Evolutionary conservation across 1,284 basidiomycete genomes (phyloP).

Genomic region (Neolentinus lepideus): DNA sequence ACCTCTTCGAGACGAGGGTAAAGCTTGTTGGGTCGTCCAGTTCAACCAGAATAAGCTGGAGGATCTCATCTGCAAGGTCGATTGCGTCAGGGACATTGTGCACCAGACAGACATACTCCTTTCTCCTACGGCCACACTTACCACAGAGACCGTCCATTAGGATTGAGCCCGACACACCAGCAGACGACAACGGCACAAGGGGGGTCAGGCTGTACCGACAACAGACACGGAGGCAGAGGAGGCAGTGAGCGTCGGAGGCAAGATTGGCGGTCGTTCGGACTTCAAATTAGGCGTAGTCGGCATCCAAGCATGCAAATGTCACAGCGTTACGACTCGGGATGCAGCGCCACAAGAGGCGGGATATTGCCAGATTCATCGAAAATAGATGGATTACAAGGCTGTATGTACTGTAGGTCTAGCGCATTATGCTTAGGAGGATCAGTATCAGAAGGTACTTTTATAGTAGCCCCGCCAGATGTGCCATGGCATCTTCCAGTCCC

Average conservation of each 20-base stretch:
- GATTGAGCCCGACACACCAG: not conserved
- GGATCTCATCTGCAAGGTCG: constrained; percentile 48
- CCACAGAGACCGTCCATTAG: constrained; percentile 2
- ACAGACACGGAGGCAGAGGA: not conserved
- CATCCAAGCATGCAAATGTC: not conserved
- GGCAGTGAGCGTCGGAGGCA: not conserved
- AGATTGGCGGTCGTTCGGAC: not conserved
- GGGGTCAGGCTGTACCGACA: not conserved
- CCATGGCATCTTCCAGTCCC: constrained; percentile 86
- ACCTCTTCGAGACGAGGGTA: constrained; percentile 48
- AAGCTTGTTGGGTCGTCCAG: constrained; percentile 56
- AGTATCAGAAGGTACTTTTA: constrained; percentile 46
- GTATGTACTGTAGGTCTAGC: not conserved
- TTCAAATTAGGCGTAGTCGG: not conserved
- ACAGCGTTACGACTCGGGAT: not conserved
- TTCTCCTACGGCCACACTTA: not conserved
- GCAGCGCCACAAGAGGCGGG: not conserved
- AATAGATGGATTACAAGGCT: not conserved
- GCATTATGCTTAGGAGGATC: not conserved
- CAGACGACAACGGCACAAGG: not conserved
- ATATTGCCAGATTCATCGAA: not conserved
- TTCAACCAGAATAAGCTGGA: constrained; percentile 67
- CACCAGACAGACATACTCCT: not conserved
- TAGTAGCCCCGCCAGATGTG: constrained; percentile 75
- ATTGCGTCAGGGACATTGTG: not conserved